phyloP scores from a whole-genome alignment of 2,329 filamentous ascomycete genomes.

The Sporothrix brunneoviolacea region DNA sequence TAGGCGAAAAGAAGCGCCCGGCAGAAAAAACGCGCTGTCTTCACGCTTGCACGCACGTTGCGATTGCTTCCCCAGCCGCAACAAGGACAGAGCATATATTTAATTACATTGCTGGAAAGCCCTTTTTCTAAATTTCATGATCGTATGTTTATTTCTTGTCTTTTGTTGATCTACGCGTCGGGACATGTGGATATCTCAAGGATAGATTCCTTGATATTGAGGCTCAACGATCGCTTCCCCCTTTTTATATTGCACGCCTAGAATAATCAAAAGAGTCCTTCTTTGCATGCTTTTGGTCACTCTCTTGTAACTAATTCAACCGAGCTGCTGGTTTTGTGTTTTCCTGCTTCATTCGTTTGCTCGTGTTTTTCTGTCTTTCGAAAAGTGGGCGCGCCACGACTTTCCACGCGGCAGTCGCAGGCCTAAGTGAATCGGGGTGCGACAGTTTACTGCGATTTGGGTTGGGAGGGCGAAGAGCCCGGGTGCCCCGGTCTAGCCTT shows the following conservation, averaged over 20 bases:
- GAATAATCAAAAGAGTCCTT: too few relatives aligned
- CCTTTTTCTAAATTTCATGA: background rate
- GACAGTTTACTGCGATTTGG: background rate
- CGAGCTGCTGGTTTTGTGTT: background rate
- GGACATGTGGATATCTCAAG: too few relatives aligned
- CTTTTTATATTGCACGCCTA: too few relatives aligned
- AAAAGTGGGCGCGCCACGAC: conserved; percentile 5
- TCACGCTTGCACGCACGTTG: background rate
- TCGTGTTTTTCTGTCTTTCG: background rate
- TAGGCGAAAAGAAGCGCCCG: conserved; percentile 8
- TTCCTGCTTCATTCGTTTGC: background rate
- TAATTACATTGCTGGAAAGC: background rate
- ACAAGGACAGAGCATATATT: background rate
- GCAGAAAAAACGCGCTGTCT: background rate
- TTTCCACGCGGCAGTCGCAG: conserved; percentile 5
- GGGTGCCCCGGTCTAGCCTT: conserved; percentile 6
- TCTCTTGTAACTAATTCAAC: too few relatives aligned
- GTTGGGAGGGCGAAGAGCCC: background rate
- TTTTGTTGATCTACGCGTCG: too few relatives aligned
- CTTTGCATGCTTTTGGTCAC: too few relatives aligned
- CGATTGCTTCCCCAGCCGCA: background rate
- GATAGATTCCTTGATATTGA: too few relatives aligned
- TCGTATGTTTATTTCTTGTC: background rate
- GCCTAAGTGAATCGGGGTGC: background rate
- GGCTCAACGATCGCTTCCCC: too few relatives aligned